phyloP scores from a whole-genome alignment of 306 rosid species.

The Dryas drummondii region DNA sequence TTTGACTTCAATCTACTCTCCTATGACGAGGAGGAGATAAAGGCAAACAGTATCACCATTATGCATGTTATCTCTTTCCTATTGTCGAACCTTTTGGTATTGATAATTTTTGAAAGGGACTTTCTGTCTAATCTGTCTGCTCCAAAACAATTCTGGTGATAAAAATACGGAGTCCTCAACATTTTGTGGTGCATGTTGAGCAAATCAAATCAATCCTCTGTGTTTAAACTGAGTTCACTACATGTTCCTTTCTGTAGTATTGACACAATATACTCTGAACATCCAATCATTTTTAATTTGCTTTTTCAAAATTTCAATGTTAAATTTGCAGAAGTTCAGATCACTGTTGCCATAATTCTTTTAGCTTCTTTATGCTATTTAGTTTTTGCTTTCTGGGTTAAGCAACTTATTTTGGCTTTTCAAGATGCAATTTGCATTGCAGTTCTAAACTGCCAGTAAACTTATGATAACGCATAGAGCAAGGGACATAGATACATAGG shows the following conservation, averaged over 20 bases:
- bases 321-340: background rate
- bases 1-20: background rate
- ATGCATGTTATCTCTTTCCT: constrained; percentile 7
- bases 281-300: too few species aligned
- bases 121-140: constrained; percentile 2
- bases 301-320: too few species aligned
- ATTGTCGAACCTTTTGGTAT: background rate
- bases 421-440: background rate
- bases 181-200: constrained; percentile 2
- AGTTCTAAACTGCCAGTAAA: background rate
- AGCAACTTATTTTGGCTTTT: background rate
- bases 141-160: background rate
- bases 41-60: constrained; percentile 8
- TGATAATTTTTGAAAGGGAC: background rate
- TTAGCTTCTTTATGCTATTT: background rate
- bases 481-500: background rate
- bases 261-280: background rate
- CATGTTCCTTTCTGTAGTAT: background rate
- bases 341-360: background rate
- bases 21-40: background rate
- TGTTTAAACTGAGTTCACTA: background rate
- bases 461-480: background rate
- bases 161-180: background rate
- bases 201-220: background rate
- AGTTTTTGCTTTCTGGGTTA: background rate